Evolutionary conservation across 169 alveolate genomes (phyloP).

Genomic region (Theileria annulata): DNA sequence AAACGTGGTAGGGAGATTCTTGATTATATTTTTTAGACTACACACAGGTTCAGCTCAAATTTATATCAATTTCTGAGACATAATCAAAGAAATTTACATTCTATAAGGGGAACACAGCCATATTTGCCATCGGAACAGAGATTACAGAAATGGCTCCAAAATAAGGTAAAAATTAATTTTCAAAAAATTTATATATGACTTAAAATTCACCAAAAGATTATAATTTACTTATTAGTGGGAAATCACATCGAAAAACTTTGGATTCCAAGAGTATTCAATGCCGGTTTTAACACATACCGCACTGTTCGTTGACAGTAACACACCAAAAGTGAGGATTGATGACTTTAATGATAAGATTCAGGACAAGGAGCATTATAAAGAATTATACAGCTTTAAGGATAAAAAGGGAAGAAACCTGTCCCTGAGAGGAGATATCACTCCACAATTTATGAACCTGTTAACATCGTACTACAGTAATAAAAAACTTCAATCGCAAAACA

Average conservation of each 20-base stretch:
- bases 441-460: slow-evolving; percentile 65
- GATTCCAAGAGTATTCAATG: slow-evolving; percentile 63
- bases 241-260: slow-evolving; percentile 20
- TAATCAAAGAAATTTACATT: slow-evolving; percentile 6
- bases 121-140: slow-evolving; percentile 58
- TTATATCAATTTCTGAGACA: neutral
- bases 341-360: neutral
- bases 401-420: slow-evolving; percentile 59
- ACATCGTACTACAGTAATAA: neutral
- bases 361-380: slow-evolving; percentile 54
- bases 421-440: slow-evolving; percentile 64
- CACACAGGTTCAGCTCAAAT: neutral
- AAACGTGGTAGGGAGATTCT: neutral
- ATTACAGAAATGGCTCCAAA: slow-evolving; percentile 47
- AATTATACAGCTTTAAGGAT: slow-evolving; percentile 51
- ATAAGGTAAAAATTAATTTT: slow-evolving; percentile 32
- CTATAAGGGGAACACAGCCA: slow-evolving; percentile 61
- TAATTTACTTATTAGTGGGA: slow-evolving; percentile 36
- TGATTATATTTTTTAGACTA: neutral
- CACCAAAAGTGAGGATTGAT: neutral
- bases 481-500: neutral
- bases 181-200: neutral
- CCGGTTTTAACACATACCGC: slow-evolving; percentile 58
- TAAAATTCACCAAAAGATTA: neutral
- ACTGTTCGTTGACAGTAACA: slow-evolving; percentile 25